Conservation (phyloP, 345 rosid species). For the Passiflora organensis region DNA sequence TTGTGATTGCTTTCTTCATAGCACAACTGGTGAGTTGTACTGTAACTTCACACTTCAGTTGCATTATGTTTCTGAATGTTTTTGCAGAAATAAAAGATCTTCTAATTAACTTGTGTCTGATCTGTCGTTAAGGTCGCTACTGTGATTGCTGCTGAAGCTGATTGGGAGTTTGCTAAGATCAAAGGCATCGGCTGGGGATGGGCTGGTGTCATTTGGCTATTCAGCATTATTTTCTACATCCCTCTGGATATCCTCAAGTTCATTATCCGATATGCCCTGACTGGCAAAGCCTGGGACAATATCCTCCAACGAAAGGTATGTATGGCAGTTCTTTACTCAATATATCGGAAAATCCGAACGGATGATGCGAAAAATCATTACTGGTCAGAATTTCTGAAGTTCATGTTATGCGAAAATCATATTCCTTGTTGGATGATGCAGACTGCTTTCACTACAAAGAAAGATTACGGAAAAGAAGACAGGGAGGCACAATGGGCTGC, state of each 20-base stretch:
- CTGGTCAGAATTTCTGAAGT: too few species aligned
- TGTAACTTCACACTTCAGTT: not conserved
- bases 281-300: conserved; percentile 82
- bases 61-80: not conserved
- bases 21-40: conserved; percentile 67
- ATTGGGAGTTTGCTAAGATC: conserved; percentile 63
- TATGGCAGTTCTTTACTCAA: too few species aligned
- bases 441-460: conserved; percentile 91
- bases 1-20: conserved; percentile 49
- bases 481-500: conserved; percentile 91
- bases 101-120: not conserved
- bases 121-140: conserved; percentile 55
- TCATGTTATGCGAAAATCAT: too few species aligned
- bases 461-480: conserved; percentile 74
- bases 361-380: too few species aligned
- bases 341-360: too few species aligned
- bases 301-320: conserved; percentile 71
- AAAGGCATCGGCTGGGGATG: conserved; percentile 88
- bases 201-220: conserved; percentile 92
- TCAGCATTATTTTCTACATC: conserved; percentile 62
- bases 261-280: conserved; percentile 55
- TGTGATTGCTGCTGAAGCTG: conserved; percentile 67
- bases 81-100: not conserved
- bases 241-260: conserved; percentile 80
- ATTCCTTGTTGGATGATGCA: too few species aligned